These are phyloP conservation scores for Mycena vitilis DNA, from an alignment of 768 basidiomycete genomes.

Conservation along the genomic window DNA sequence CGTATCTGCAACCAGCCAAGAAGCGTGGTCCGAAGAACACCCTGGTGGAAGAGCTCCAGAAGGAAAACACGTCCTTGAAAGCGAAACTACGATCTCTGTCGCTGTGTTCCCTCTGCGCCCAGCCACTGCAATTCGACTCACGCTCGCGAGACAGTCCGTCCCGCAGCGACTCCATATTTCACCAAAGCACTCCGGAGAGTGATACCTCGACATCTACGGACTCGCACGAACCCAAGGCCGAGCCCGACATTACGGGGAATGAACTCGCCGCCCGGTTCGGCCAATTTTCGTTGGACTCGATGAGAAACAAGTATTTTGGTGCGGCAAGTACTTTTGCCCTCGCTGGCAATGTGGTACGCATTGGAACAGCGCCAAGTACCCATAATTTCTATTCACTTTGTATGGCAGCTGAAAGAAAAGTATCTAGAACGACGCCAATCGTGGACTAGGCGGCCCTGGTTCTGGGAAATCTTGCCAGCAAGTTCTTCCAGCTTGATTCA, in stretches of 20 bases:
- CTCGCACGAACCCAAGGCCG: background rate
- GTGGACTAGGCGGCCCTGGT: conserved; percentile 6
- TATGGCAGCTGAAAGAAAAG: conserved; percentile 20
- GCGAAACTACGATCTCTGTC: conserved; percentile 43
- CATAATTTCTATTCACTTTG: no score
- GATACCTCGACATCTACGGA: conserved; percentile 3
- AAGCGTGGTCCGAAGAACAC: conserved; percentile 24
- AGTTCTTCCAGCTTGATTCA: background rate
- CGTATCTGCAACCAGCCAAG: conserved; percentile 15
- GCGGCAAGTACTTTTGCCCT: conserved; percentile 26
- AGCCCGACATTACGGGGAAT: background rate
- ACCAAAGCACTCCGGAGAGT: conserved; percentile 15
- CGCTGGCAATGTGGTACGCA: conserved; percentile 18
- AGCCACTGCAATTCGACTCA: conserved; percentile 11
- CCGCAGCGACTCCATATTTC: conserved; percentile 17
- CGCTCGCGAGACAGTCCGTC: background rate
- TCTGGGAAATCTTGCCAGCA: conserved; percentile 20
- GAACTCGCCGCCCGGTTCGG: conserved; percentile 25
- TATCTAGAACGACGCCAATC: no score
- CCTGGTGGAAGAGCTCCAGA: conserved; percentile 62
- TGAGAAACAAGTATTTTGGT: conserved; percentile 10
- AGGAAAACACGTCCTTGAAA: conserved; percentile 56
- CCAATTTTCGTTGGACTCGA: conserved; percentile 1
- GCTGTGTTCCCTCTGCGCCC: conserved; percentile 30
- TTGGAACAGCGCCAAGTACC: background rate